Evolutionary conservation across 169 alveolate genomes (phyloP), one percentile per base, ranked within the genome.

Genomic region (Miamiensis avidus): DNA sequence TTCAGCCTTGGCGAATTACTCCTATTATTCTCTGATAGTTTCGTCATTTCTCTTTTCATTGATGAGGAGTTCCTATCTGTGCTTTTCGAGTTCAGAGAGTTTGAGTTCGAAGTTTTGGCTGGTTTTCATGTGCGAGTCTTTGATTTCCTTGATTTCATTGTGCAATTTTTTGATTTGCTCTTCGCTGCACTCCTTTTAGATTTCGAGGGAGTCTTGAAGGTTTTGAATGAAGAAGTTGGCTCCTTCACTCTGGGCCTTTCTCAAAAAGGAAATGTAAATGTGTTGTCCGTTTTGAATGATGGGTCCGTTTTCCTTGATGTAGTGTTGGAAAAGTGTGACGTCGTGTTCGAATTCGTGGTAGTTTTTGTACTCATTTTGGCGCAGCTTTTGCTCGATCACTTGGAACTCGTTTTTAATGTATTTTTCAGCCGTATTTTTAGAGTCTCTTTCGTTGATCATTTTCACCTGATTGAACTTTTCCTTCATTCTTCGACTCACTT

Each of bases 241-340:
- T 4, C 91, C 96, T 74, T 89, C 96, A 49, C 78, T 76, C 29
- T 85, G 65, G 25, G 82, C 85, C 29, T 85, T 88, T 26, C 81
- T 29, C 64, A 83, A 79, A 86, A 95, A 95, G 31, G 94, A 94
- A 49, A 85, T 74, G 34, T 93, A 85, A 33, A 89, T 85, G 69
- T 88, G 89, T 16, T 81, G 85, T 74, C 94, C 86, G 0, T 86
- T 84, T 16, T 91, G 87, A 29, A 94, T 94, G 1, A 89, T 89
- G n/a, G 98, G 97, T 26, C 95, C 96, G 79, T 89, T 92, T 74
- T 93, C 96, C 65, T 82, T 79, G 78, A 89, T 91, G 73, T 85
- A 92, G 81, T 84, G 34, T 74, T 92, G 85, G 65, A 95, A 93
- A 31, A 87, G 82, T 81, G 87, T 83, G 29, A 94, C 77, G n/a